Evolutionary conservation across 1,284 basidiomycete genomes (phyloP).

Genomic region (Ganoderma meredithae): DNA sequence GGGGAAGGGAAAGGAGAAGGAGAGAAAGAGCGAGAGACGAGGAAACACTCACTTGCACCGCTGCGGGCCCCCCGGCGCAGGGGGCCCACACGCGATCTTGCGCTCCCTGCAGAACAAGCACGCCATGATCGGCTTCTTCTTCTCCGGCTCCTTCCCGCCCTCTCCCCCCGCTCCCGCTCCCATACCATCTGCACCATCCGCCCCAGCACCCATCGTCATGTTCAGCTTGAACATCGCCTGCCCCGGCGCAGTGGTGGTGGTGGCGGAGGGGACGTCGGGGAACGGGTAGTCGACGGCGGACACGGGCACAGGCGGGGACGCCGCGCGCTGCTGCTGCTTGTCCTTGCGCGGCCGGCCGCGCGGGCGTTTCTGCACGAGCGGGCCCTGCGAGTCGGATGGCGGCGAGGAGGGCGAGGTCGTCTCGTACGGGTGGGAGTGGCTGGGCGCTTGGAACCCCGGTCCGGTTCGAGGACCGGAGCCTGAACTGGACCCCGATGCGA

Average conservation of each 20-base stretch:
- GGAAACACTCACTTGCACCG: constrained; percentile 44
- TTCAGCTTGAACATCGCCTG: constrained; percentile 40
- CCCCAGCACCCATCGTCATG: constrained; percentile 9
- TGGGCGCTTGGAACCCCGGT: background rate
- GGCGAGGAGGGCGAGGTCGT: background rate
- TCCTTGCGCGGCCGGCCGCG: constrained; percentile 36
- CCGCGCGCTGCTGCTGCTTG: constrained; percentile 5
- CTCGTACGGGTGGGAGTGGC: background rate
- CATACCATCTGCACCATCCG: background rate
- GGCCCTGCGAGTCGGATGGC: background rate
- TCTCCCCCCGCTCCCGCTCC: background rate
- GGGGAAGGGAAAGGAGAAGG: background rate
- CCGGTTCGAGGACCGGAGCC: too few relatives aligned
- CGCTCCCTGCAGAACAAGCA: constrained; percentile 49
- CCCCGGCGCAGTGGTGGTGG: constrained; percentile 27
- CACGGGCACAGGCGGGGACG: constrained; percentile 14
- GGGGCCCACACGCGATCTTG: constrained; percentile 49
- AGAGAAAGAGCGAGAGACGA: background rate
- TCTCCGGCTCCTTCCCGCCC: constrained; percentile 30
- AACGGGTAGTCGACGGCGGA: constrained; percentile 31
- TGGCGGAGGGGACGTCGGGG: constrained; percentile 20
- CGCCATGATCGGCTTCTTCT: constrained; percentile 48
- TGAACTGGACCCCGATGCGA: background rate
- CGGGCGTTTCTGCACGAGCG: constrained; percentile 24
- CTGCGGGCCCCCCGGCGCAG: constrained; percentile 37